Evolutionary conservation across 306 rosid species (phyloP).

Genomic region (Canavalia ensiformis): DNA sequence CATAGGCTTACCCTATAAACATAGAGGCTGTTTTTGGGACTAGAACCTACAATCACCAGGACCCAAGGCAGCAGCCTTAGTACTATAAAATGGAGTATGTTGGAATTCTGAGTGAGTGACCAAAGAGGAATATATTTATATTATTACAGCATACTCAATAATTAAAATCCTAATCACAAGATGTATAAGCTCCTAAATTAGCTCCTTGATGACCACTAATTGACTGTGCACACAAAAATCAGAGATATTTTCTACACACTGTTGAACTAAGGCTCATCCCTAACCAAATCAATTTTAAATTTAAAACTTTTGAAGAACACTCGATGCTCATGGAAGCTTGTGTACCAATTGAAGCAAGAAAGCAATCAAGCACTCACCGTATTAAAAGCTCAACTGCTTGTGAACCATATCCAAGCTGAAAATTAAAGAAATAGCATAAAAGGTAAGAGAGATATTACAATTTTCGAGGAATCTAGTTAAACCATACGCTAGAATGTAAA

Average conservation of each 20-base stretch:
- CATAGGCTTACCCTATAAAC: not conserved
- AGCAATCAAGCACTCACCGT: slow-evolving; percentile 68
- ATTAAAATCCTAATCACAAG: slow-evolving; percentile 21
- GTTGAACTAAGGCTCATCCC: slow-evolving; percentile 15
- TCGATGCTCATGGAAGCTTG: slow-evolving; percentile 10
- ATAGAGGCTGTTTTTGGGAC: not conserved
- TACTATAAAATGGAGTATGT: slow-evolving; percentile 10
- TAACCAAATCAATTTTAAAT: slow-evolving; percentile 25
- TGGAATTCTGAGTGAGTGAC: slow-evolving; percentile 1
- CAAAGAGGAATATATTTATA: slow-evolving; percentile 7
- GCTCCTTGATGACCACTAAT: slow-evolving; percentile 21
- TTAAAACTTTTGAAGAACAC: slow-evolving; percentile 2
- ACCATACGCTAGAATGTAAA: slow-evolving; percentile 24
- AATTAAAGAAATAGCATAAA: slow-evolving; percentile 39
- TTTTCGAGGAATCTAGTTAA: slow-evolving; percentile 39
- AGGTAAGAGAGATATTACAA: not conserved
- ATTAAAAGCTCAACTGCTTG: slow-evolving; percentile 94
- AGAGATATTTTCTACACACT: slow-evolving; percentile 17
- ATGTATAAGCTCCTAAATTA: not conserved
- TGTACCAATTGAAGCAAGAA: slow-evolving; percentile 30
- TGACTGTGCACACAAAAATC: not conserved
- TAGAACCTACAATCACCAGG: slow-evolving; percentile 8
- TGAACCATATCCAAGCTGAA: slow-evolving; percentile 96
- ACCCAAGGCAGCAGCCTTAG: not conserved
- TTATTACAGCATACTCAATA: not conserved